Percentiles rank a stretch among this genome's conserved stretches.
These are phyloP conservation scores for Fraxinus latifolia DNA, from an alignment of 305 asterid genomes.

Conservation along the genomic window DNA sequence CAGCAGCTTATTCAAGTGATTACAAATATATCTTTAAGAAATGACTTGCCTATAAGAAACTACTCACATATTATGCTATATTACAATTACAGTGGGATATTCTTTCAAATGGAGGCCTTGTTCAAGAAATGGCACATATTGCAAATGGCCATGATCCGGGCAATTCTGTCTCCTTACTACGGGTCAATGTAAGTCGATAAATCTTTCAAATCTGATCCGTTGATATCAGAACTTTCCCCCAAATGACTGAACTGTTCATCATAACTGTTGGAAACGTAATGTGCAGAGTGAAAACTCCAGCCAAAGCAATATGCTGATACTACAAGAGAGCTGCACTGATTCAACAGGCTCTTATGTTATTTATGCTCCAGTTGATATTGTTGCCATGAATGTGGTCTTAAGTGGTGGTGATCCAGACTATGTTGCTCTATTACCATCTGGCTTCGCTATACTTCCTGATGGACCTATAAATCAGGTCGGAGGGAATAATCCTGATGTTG, in stretches of 20 bases:
- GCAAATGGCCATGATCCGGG: conserved; percentile 95
- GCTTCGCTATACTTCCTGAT: conserved; percentile 87
- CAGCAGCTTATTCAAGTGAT: neutral
- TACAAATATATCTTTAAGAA: neutral
- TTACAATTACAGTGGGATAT: conserved; percentile 74
- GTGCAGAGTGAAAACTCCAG: conserved; percentile 83
- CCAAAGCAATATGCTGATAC: conserved; percentile 89
- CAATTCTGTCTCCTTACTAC: conserved; percentile 72
- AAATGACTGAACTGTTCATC: neutral
- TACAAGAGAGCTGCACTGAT: conserved; percentile 86
- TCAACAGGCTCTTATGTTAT: conserved; percentile 78
- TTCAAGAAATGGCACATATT: conserved; percentile 96
- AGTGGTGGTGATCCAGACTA: conserved; percentile 96
- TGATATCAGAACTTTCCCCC: neutral
- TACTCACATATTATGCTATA: neutral
- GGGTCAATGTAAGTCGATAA: conserved; percentile 68
- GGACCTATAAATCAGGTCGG: conserved; percentile 37
- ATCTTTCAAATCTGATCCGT: neutral
- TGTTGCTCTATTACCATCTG: conserved; percentile 90
- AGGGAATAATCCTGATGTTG: conserved; percentile 43
- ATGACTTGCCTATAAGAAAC: neutral
- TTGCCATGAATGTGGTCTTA: conserved; percentile 82
- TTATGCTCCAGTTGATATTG: conserved; percentile 86
- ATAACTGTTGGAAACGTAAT: neutral
- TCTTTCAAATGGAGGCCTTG: conserved; percentile 89